These are phyloP conservation scores for Fusarium nelsonii DNA, from an alignment of 2,329 filamentous ascomycete genomes.

Conservation along the genomic window DNA sequence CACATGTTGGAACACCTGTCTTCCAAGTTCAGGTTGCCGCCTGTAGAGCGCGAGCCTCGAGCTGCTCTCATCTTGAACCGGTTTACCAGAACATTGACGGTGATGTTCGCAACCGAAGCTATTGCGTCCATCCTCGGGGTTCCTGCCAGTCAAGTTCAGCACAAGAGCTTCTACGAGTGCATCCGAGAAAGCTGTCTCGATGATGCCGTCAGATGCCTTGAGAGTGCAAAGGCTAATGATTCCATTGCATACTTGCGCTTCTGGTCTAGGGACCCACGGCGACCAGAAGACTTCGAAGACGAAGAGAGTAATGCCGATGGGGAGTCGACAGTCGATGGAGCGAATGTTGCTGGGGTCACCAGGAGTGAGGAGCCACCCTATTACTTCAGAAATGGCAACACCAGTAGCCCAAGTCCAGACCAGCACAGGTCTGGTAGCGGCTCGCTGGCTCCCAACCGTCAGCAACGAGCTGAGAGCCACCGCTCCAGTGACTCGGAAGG, in stretches of 20 bases:
- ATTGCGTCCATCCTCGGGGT: conserved; percentile 82
- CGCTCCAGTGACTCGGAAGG: conserved; percentile 57
- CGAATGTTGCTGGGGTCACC: not conserved
- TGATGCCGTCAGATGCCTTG: conserved; percentile 82
- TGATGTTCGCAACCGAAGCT: conserved; percentile 88
- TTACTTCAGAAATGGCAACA: not conserved
- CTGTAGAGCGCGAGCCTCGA: conserved; percentile 79
- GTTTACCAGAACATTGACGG: conserved; percentile 83
- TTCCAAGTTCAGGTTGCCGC: conserved; percentile 77
- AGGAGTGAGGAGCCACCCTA: conserved; percentile 13
- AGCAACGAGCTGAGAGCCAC: conserved; percentile 40
- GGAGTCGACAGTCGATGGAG: conserved; percentile 17
- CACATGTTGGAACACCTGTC: conserved; percentile 91
- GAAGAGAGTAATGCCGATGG: conserved; percentile 56
- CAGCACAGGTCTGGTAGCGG: conserved; percentile 1
- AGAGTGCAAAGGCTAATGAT: conserved; percentile 89
- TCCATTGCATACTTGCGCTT: conserved; percentile 92
- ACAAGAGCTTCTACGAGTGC: conserved; percentile 88
- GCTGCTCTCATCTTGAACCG: conserved; percentile 88
- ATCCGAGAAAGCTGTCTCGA: conserved; percentile 82
- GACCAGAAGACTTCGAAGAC: conserved; percentile 63
- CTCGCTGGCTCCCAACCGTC: conserved; percentile 2
- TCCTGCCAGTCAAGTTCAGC: conserved; percentile 74
- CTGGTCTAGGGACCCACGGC: conserved; percentile 81
- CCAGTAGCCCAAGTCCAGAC: not conserved